Evolutionary conservation across 495 filamentous ascomycete species (phyloP).

Genomic region (Pyrenula aspistea): DNA sequence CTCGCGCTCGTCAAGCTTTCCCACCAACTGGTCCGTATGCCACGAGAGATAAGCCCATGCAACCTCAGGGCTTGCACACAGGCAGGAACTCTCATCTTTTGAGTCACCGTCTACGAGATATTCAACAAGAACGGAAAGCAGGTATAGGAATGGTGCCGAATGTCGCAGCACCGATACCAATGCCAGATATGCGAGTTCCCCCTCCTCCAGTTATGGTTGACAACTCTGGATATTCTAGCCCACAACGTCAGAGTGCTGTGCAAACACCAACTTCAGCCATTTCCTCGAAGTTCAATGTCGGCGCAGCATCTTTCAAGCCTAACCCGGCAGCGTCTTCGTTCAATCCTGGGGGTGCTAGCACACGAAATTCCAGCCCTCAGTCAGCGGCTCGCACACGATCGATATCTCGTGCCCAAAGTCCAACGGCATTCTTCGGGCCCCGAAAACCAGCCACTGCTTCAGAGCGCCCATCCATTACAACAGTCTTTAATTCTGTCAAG

Average conservation of each 20-base stretch:
- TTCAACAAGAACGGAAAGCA: slow-evolving; percentile 42
- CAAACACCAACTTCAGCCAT: slow-evolving; percentile 38
- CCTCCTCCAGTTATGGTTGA: slow-evolving; percentile 36
- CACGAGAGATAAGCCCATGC: slow-evolving; percentile 9
- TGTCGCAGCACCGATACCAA: slow-evolving; percentile 43
- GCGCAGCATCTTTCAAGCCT: slow-evolving; percentile 73
- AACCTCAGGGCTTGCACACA: slow-evolving; percentile 29
- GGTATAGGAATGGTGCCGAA: slow-evolving; percentile 23
- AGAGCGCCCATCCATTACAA: slow-evolving; percentile 49
- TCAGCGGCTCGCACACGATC: slow-evolving; percentile 36
- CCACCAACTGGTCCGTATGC: slow-evolving; percentile 34
- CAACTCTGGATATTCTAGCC: slow-evolving; percentile 27
- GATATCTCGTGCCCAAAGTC: slow-evolving; percentile 37
- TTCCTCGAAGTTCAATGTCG: slow-evolving; percentile 65
- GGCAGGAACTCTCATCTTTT: slow-evolving; percentile 35
- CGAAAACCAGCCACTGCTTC: slow-evolving; percentile 45
- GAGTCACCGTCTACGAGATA: slow-evolving; percentile 40
- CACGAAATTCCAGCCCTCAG: slow-evolving; percentile 47
- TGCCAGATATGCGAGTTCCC: slow-evolving; percentile 36
- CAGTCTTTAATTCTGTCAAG: slow-evolving; percentile 63
- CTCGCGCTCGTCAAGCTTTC: slow-evolving; percentile 30
- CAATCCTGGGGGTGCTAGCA: slow-evolving; percentile 53
- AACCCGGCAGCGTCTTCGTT: slow-evolving; percentile 69
- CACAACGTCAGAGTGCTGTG: slow-evolving; percentile 22
- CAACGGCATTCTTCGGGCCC: slow-evolving; percentile 40